Conservation (phyloP, 2,329 filamentous ascomycete genomes). For the Lasiodiplodia gonubiensis region DNA sequence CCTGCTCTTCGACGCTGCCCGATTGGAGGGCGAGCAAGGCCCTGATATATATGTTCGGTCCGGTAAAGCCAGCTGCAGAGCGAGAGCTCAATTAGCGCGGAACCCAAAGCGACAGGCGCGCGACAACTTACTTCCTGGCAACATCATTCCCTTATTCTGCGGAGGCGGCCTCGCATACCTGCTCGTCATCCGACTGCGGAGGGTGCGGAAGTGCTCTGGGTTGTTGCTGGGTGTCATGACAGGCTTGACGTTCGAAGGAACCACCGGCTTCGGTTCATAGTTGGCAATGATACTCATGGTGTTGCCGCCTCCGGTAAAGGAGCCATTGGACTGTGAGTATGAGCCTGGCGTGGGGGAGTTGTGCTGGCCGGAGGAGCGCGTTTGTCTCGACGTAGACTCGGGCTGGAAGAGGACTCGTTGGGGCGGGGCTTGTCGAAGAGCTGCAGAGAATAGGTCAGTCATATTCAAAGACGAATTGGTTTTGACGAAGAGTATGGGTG, state of each 20-base stretch:
- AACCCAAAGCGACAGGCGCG: slow-evolving; percentile 4
- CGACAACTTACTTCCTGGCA: slow-evolving; percentile 65
- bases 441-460: slow-evolving; percentile 39
- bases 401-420: slow-evolving; percentile 86
- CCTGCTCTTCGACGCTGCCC: slow-evolving; percentile 77
- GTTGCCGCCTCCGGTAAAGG: slow-evolving; percentile 40
- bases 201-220: slow-evolving; percentile 68
- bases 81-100: neutral
- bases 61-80: slow-evolving; percentile 63
- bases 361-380: slow-evolving; percentile 57
- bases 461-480: neutral
- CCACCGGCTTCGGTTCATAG: slow-evolving; percentile 70
- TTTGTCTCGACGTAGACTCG: slow-evolving; percentile 71
- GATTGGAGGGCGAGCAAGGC: slow-evolving; percentile 85
- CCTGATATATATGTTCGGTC: slow-evolving; percentile 89
- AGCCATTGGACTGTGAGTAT: slow-evolving; percentile 44
- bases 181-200: slow-evolving; percentile 55
- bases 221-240: slow-evolving; percentile 78
- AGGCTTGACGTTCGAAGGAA: slow-evolving; percentile 71
- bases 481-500: neutral
- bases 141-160: slow-evolving; percentile 60
- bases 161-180: slow-evolving; percentile 31
- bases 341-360: slow-evolving; percentile 50
- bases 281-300: slow-evolving; percentile 54
- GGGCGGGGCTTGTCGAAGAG: slow-evolving; percentile 80